Conservation (phyloP, 2,329 filamentous ascomycete genomes). For the Cercospora sp. region DNA sequence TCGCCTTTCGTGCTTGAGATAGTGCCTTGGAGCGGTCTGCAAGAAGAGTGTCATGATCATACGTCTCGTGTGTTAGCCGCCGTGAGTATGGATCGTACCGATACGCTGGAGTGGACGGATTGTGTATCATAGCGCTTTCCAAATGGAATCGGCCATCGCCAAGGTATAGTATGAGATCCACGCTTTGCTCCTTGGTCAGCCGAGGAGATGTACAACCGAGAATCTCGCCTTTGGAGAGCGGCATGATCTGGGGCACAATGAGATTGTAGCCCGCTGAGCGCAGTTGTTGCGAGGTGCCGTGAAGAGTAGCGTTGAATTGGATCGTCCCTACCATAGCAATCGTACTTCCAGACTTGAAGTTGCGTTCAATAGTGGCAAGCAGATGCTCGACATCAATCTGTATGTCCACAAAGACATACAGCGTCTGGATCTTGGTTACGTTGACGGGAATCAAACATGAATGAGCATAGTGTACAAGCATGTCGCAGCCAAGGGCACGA, state of each 20-base stretch:
- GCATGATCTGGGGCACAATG: slow-evolving; percentile 86
- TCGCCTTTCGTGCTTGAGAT: slow-evolving; percentile 68
- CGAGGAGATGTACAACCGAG: slow-evolving; percentile 92
- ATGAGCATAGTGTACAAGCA: slow-evolving; percentile 95
- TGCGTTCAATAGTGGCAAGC: slow-evolving; percentile 80
- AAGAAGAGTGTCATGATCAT: slow-evolving; percentile 90
- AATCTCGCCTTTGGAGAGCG: slow-evolving; percentile 91
- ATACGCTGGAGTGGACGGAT: slow-evolving; percentile 85
- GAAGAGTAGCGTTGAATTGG: slow-evolving; percentile 96
- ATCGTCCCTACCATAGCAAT: slow-evolving; percentile 95
- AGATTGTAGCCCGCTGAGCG: slow-evolving; percentile 83
- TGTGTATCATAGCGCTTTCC: slow-evolving; percentile 99
- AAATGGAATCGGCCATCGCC: slow-evolving; percentile 94
- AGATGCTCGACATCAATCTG: slow-evolving; percentile 90
- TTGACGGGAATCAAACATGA: slow-evolving; percentile 95
- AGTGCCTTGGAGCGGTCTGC: slow-evolving; percentile 76
- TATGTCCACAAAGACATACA: slow-evolving; percentile 98
- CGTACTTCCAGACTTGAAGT: slow-evolving; percentile 80
- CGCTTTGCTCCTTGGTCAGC: slow-evolving; percentile 54
- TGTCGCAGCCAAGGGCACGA: slow-evolving; percentile 85
- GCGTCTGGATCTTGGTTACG: slow-evolving; percentile 92
- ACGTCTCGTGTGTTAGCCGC: slow-evolving; percentile 85
- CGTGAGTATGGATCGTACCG: slow-evolving; percentile 96
- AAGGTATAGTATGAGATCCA: slow-evolving; percentile 82
- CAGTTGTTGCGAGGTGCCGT: slow-evolving; percentile 74